A percentile compares a stretch with the other conserved stretches of the same genome.
These are phyloP conservation scores for Suillus spraguei DNA, from an alignment of 768 basidiomycete species.

Conservation along the genomic window DNA sequence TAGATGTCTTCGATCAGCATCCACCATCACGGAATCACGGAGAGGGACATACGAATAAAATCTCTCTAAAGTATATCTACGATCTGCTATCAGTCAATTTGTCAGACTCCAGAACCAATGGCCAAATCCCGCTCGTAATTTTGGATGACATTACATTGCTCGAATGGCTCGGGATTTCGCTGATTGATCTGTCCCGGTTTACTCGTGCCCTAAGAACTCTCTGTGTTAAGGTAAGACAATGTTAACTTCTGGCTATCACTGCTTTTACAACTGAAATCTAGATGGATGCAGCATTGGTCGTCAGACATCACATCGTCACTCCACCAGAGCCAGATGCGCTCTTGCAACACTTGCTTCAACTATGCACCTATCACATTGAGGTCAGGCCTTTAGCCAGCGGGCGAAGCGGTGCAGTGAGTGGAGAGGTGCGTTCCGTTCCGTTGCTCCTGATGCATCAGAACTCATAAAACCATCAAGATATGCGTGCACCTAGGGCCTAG, in stretches of 20 bases:
- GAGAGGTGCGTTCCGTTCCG: constrained; percentile 53
- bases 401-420: constrained; percentile 75
- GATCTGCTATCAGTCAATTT: constrained; percentile 38
- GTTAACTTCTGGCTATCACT: background rate
- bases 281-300: constrained; percentile 55
- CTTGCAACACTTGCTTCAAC: constrained; percentile 58
- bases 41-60: constrained; percentile 15
- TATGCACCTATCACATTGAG: constrained; percentile 72
- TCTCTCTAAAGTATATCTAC: constrained; percentile 35
- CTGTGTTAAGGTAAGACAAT: constrained; percentile 52
- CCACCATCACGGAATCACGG: constrained; percentile 19
- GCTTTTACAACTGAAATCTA: constrained; percentile 26
- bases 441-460: constrained; percentile 2
- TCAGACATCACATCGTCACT: constrained; percentile 64
- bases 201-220: constrained; percentile 57
- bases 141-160: constrained; percentile 71
- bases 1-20: constrained; percentile 51
- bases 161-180: constrained; percentile 69
- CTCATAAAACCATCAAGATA: constrained; percentile 42
- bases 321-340: constrained; percentile 61
- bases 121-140: constrained; percentile 48
- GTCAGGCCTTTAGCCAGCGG: constrained; percentile 74
- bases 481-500: constrained; percentile 62
- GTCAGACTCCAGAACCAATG: constrained; percentile 9
- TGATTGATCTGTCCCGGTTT: constrained; percentile 56